These are phyloP conservation scores for Inga laurina DNA, from an alignment of 306 rosid species.

Conservation along the genomic window DNA sequence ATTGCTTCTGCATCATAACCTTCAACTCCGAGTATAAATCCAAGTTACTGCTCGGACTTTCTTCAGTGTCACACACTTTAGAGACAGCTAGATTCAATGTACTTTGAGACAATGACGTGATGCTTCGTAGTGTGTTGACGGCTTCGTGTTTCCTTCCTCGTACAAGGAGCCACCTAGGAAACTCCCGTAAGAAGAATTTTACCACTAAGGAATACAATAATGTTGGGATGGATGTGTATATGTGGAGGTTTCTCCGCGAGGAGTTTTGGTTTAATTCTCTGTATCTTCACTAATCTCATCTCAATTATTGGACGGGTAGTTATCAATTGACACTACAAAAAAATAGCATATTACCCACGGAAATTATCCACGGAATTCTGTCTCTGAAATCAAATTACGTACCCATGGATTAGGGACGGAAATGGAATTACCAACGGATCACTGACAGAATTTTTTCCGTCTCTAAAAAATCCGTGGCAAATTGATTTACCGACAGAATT, in stretches of 20 bases:
- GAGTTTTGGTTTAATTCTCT: neutral
- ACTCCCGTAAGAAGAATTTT: constrained; percentile 44
- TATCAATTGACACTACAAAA: no score
- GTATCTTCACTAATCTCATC: no score
- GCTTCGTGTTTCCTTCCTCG: constrained; percentile 60
- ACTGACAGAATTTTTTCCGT: no score
- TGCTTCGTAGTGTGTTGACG: constrained; percentile 27
- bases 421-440: no score
- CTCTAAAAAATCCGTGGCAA: no score
- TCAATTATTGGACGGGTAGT: no score
- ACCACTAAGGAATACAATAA: constrained; percentile 40
- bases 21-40: constrained; percentile 43
- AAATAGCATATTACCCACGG: no score
- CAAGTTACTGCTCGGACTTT: constrained; percentile 1
- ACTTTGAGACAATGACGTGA: constrained; percentile 27
- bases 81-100: constrained; percentile 33
- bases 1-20: constrained; percentile 38
- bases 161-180: constrained; percentile 70
- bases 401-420: no score
- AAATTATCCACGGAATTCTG: no score
- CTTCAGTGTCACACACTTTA: constrained; percentile 23
- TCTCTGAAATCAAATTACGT: no score
- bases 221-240: constrained; percentile 59
- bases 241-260: constrained; percentile 56
- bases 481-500: no score